Percentiles rank a stretch among this genome's conserved stretches.
phyloP scores from a whole-genome alignment of 2,329 filamentous ascomycete species.

The Aspergillus fischeri region DNA sequence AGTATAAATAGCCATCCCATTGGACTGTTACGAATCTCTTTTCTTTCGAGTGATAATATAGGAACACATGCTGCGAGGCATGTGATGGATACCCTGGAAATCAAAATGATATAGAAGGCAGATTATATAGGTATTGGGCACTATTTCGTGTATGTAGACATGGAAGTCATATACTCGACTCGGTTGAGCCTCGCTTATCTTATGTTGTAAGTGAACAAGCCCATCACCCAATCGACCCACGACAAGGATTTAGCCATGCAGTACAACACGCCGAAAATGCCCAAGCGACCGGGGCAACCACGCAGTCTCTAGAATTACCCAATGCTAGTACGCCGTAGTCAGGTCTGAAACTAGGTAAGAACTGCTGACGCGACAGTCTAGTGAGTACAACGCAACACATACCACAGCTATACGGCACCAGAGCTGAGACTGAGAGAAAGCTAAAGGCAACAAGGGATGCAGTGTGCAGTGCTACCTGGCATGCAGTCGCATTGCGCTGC shows the following conservation, averaged over 20 bases:
- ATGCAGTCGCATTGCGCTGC: no score
- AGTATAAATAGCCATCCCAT: slow-evolving; percentile 49
- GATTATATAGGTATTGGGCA: neutral
- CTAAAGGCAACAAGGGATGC: no score
- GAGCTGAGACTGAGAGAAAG: no score
- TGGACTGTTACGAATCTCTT: neutral
- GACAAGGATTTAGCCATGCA: no score
- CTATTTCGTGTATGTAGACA: neutral
- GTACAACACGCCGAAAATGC: neutral
- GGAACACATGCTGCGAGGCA: neutral
- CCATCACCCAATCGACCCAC: neutral
- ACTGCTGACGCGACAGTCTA: no score
- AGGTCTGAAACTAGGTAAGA: no score
- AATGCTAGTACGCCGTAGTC: no score
- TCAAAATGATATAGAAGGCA: neutral
- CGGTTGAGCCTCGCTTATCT: neutral
- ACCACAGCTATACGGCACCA: no score
- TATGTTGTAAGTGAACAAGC: no score
- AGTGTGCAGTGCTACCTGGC: no score
- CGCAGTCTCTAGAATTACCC: no score
- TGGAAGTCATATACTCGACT: neutral
- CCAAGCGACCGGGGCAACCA: neutral
- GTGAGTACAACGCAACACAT: no score
- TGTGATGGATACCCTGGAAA: neutral
- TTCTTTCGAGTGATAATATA: neutral